Evolutionary conservation across 257 asterid species (phyloP), one percentile per base, ranked within the genome.

Genomic region (Capsicum baccatum): DNA sequence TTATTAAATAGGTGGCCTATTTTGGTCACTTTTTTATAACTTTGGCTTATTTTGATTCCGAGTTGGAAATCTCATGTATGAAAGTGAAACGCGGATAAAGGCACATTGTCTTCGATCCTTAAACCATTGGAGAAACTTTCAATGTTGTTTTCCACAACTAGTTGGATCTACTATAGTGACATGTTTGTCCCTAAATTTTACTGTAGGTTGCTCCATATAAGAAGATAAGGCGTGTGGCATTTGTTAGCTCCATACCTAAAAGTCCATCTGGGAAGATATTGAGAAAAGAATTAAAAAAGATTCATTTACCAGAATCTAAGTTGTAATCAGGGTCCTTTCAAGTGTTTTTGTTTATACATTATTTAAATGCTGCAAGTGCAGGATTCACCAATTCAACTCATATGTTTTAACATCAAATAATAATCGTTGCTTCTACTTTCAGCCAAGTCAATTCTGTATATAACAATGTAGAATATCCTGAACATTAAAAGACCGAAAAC

Each of bases 121-220:
- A 47, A 54, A 54, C 64, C 56, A 39, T 13, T 33, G 1, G 55
- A 55, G 33, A 84, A 26, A n/a, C 8, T 4, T 17, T 16, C 35
- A 21, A 26, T 33, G 11, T 4, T 26, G 16, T 14, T 13, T 37
- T 26, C 74, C 44, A 69, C 5, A 7, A 11, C 56, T 69, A 26
- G 54, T 35, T 26, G 50, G 44, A 2, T 3, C 37, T 8, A 37
- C 68, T 60, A 50, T 26, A 42, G 19, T 50, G 21, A 67, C 76
- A 26, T 37, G 26, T 21, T 64, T 39, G 9, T 44, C 33, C 59
- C 50, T 48, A 15, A 14, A 21, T 50, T 74, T 50, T 74, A 5
- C 64, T 76, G 71, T 88, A 89, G 94, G 95, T 92, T 68, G 90
- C 94, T 59, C 94, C 91, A 6, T 88, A 88, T 89, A 90, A 91